Conservation (phyloP, 257 asterid species). For the Petrea volubilis region DNA sequence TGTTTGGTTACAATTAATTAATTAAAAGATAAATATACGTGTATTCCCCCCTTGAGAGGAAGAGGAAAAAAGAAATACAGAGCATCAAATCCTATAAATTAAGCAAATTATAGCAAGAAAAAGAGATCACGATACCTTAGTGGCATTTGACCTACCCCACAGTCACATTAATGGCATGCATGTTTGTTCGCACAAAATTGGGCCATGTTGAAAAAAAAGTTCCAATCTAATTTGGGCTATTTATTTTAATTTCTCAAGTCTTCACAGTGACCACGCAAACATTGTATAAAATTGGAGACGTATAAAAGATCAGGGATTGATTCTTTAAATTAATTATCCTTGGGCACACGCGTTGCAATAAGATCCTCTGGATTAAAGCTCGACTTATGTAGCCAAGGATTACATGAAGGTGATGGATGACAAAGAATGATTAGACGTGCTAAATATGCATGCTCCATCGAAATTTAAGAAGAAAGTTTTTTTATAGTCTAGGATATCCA, state of each 20-base stretch:
- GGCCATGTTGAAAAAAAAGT: conserved; percentile 1
- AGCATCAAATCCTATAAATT: conserved; percentile 8
- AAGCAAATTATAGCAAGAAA: background rate
- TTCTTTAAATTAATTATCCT: conserved; percentile 16
- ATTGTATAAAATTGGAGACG: conserved; percentile 13
- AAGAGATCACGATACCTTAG: conserved; percentile 5
- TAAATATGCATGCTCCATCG: too few relatives aligned
- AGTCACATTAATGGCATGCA: conserved; percentile 37
- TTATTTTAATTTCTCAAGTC: background rate
- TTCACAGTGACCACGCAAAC: conserved; percentile 11
- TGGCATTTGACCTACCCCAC: conserved; percentile 39
- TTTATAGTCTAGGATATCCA: too few relatives aligned
- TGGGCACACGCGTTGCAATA: conserved; percentile 20
- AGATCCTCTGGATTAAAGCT: conserved; percentile 20
- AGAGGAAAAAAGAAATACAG: background rate
- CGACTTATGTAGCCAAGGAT: background rate
- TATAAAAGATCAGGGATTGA: conserved; percentile 22
- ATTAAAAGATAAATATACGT: background rate
- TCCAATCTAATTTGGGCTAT: background rate
- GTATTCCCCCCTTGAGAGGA: background rate
- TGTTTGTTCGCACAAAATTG: conserved; percentile 16
- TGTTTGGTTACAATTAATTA: background rate
- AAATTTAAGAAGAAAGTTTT: too few relatives aligned
- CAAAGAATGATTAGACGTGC: background rate
- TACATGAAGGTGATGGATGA: background rate